Evolutionary conservation across 495 filamentous ascomycete genomes (phyloP).

Genomic region (Darksidea phi): DNA sequence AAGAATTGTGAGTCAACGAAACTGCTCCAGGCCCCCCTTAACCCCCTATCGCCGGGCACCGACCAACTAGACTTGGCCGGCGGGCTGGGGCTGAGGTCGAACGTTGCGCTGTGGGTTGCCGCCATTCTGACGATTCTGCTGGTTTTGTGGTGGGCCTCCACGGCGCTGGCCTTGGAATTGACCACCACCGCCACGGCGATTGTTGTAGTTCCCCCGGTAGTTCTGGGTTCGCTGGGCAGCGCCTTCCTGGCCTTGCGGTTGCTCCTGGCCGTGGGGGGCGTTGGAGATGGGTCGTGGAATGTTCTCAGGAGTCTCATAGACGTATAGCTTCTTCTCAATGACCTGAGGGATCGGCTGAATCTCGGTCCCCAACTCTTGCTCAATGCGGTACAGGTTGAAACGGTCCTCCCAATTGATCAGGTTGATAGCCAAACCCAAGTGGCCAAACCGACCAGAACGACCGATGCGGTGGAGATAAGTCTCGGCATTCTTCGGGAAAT

Average conservation of each 20-base stretch:
- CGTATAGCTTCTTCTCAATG: constrained; percentile 98
- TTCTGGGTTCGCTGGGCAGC: constrained; percentile 11
- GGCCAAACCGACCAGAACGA: constrained; percentile 93
- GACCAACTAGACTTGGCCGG: constrained; percentile 22
- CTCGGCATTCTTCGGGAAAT: constrained; percentile 99
- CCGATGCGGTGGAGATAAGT: constrained; percentile 99
- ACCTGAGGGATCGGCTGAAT: constrained; percentile 90
- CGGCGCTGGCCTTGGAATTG: constrained; percentile 29
- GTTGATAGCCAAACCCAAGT: constrained; percentile 96
- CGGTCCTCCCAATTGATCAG: constrained; percentile 99
- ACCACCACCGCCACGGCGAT: constrained; percentile 25
- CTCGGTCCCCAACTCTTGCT: constrained; percentile 94
- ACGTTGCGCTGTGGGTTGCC: constrained; percentile 28
- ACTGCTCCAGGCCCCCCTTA: constrained; percentile 29
- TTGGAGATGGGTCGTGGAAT: constrained; percentile 78
- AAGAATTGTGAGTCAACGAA: constrained; percentile 28
- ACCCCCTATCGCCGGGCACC: background rate
- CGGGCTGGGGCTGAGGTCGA: constrained; percentile 30
- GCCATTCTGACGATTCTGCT: constrained; percentile 32
- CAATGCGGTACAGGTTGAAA: constrained; percentile 98
- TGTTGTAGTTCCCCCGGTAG: constrained; percentile 26
- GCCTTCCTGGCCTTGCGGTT: constrained; percentile 12
- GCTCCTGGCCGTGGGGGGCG: constrained; percentile 23
- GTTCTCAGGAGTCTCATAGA: constrained; percentile 92
- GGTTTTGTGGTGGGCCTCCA: constrained; percentile 15